Base-by-base conservation (phyloP, 352 stramenopile species). In the Phytophthora fragariae region DNA sequence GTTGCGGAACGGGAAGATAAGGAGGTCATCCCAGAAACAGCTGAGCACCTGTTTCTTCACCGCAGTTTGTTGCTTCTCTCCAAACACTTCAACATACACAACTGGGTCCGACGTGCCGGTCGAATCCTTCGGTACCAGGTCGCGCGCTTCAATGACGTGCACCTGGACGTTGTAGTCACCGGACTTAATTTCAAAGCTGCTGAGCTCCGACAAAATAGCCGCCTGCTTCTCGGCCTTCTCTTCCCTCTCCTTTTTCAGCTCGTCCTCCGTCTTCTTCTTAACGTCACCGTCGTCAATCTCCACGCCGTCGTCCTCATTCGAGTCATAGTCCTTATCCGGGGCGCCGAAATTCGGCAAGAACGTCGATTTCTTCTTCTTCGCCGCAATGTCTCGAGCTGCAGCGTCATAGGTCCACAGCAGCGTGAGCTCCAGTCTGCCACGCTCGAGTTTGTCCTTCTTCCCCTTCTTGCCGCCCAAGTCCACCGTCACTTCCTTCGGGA, bases 101-200 rank as follows among this genome's bases (percentile, higher is more conserved):
- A 98, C 92, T 0, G 95, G 95, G 64, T 98, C 95, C 1, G 89
- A 97, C 14, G 90, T 97, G 2, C 94, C 94, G 0, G 93, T 93
- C 0, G 88, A 80, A 54, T 97, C 91, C 64, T 97, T 97, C 0
- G 87, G 81, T 27, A 97, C 90, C 1, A 98, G 77, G 31, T 97
- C 91, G 11, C 91, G 85, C 11, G 86, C 91, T 81, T 98, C 92
- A 64, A 98, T 97, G 35, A 98, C 65, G 64, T 98, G 93, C 17
- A 98, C 88, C 59, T 97, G 90, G 8, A 97, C 82, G 57, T 89
- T 83, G 72, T 97, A 97, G 73, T 97, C 92, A 2, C 92, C 92
- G 0, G 86, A 91, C 33, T 94, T 92, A 71, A 98, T 94, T 62
- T 94, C 88, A 62, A 97, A 86, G 68, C 73, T 90, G 53, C 79